Percentiles rank a stretch among this genome's conserved stretches.
phyloP scores from a whole-genome alignment of 768 basidiomycete species.

The Heimioporus sp. region DNA sequence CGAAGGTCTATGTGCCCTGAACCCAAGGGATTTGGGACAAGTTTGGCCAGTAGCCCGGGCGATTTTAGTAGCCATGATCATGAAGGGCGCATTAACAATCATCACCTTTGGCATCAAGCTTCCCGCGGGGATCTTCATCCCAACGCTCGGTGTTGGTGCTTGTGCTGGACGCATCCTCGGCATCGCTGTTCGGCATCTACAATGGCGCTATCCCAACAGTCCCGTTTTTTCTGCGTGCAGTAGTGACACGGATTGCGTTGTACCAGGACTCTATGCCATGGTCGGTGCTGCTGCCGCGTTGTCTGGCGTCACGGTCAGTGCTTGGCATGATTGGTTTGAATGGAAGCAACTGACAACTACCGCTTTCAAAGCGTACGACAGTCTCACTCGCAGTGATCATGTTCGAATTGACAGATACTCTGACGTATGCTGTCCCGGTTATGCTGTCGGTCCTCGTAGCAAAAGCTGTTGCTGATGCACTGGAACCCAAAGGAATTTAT shows the following conservation, averaged over 20 bases:
- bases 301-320: slow-evolving; percentile 85
- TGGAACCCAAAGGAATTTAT: slow-evolving; percentile 85
- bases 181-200: slow-evolving; percentile 73
- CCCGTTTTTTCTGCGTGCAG: slow-evolving; percentile 65
- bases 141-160: slow-evolving; percentile 91
- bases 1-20: slow-evolving; percentile 67
- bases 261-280: slow-evolving; percentile 94
- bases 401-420: slow-evolving; percentile 90
- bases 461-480: slow-evolving; percentile 33
- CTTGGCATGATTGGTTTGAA: background rate
- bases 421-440: slow-evolving; percentile 89
- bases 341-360: slow-evolving; percentile 6
- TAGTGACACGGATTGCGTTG: slow-evolving; percentile 68
- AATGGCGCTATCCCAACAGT: slow-evolving; percentile 57
- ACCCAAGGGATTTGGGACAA: slow-evolving; percentile 53
- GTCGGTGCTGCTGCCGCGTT: slow-evolving; percentile 92
- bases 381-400: slow-evolving; percentile 95
- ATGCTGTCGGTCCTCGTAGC: slow-evolving; percentile 82
- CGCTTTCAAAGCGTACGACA: slow-evolving; percentile 62
- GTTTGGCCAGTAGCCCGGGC: slow-evolving; percentile 62
- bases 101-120: slow-evolving; percentile 92
- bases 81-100: slow-evolving; percentile 78
- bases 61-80: slow-evolving; percentile 73
- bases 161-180: slow-evolving; percentile 90
- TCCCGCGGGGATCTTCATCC: slow-evolving; percentile 96